These are phyloP conservation scores for Solanum pinnatisectum DNA, from an alignment of 257 asterid genomes.

Conservation along the genomic window DNA sequence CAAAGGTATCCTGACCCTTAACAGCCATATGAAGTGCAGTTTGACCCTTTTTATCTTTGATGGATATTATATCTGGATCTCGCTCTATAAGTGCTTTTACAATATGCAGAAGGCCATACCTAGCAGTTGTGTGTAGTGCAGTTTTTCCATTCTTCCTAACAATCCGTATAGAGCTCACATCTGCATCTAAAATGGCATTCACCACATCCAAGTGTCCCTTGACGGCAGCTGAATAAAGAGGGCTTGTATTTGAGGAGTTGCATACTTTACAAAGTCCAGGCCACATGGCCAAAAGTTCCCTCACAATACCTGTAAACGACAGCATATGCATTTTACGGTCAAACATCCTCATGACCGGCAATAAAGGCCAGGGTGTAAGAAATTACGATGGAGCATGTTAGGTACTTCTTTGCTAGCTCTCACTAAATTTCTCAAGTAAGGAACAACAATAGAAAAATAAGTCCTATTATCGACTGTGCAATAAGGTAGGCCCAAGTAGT, in stretches of 20 bases:
- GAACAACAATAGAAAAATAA: not conserved
- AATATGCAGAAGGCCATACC: conserved; percentile 63
- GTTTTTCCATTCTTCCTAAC: conserved; percentile 94
- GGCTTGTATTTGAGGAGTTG: conserved; percentile 87
- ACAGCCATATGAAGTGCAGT: conserved; percentile 99
- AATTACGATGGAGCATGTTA: not conserved
- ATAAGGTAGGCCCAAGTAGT: not conserved
- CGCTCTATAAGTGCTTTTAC: conserved; percentile 63
- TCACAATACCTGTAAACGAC: conserved; percentile 48
- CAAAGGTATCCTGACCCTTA: conserved; percentile 72
- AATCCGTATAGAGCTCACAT: conserved; percentile 45
- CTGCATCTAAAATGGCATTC: conserved; percentile 81
- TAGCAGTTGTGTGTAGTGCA: conserved; percentile 79
- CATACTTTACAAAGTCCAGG: conserved; percentile 92
- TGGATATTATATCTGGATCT: conserved; percentile 65
- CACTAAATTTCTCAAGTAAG: not conserved
- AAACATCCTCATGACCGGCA: too few species aligned
- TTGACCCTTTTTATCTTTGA: conserved; percentile 93
- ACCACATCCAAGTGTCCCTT: conserved; percentile 71
- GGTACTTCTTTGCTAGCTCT: not conserved
- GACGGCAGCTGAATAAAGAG: conserved; percentile 81
- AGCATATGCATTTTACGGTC: not conserved
- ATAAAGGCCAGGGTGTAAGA: not conserved
- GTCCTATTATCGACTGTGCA: not conserved
- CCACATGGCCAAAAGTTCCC: conserved; percentile 57